These are phyloP conservation scores for Dactylis glomerata DNA, from an alignment of 176 grass and related monocot genomes.

Conservation along the genomic window DNA sequence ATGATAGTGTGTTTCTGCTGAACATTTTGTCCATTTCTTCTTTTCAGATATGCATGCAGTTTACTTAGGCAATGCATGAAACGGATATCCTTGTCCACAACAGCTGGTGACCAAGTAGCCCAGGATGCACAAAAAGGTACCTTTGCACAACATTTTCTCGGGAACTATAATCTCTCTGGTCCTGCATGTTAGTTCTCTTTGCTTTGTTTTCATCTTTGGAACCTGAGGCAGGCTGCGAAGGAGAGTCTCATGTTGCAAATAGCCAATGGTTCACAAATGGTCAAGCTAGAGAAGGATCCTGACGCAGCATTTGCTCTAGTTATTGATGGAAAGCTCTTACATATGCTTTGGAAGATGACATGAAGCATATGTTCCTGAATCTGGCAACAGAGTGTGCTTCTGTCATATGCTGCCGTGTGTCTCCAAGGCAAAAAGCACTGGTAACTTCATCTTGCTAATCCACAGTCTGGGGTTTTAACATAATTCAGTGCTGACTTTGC, in stretches of 20 bases:
- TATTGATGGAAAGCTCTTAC: slow-evolving; percentile 92
- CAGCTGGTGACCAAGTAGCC: slow-evolving; percentile 54
- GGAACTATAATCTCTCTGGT: slow-evolving; percentile 32
- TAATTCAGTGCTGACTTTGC: slow-evolving; percentile 28
- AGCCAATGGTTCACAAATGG: slow-evolving; percentile 83
- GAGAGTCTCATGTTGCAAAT: slow-evolving; percentile 90
- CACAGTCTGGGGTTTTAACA: slow-evolving; percentile 15
- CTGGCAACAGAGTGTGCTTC: slow-evolving; percentile 93
- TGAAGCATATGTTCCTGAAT: slow-evolving; percentile 89
- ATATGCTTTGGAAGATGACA: slow-evolving; percentile 80
- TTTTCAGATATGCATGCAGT: slow-evolving; percentile 92
- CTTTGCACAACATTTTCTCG: slow-evolving; percentile 19
- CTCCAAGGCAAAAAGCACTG: slow-evolving; percentile 97
- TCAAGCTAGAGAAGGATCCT: slow-evolving; percentile 94
- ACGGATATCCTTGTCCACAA: slow-evolving; percentile 65
- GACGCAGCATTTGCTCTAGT: slow-evolving; percentile 95
- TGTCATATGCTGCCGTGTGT: slow-evolving; percentile 96
- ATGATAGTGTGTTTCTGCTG: not conserved
- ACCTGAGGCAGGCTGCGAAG: slow-evolving; percentile 73
- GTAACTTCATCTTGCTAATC: slow-evolving; percentile 40
- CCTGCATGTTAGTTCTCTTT: slow-evolving; percentile 44
- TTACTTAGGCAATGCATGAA: slow-evolving; percentile 99
- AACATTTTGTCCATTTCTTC: slow-evolving; percentile 36
- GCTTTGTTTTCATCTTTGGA: slow-evolving; percentile 56
- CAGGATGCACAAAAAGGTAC: slow-evolving; percentile 90